Percentiles rank a stretch among this genome's conserved stretches.
Conservation (phyloP, 2,329 filamentous ascomycete species). For the Septoria petroselini region DNA sequence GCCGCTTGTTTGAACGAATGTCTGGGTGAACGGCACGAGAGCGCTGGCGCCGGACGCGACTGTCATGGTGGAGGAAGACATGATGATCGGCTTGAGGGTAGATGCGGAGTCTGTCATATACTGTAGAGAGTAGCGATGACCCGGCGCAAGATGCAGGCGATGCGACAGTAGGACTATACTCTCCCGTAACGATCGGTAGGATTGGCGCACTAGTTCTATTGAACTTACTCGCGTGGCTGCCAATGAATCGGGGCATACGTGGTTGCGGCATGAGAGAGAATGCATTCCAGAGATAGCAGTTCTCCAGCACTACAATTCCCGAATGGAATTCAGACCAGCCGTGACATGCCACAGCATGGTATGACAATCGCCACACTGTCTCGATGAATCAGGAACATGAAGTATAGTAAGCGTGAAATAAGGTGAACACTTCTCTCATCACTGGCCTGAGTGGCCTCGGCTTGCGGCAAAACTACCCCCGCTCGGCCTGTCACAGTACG, state of each 20-base stretch:
- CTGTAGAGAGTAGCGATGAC: background rate
- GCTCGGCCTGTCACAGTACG: constrained; percentile 3
- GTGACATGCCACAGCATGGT: background rate
- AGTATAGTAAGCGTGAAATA: constrained; percentile 4
- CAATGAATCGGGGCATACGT: constrained; percentile 6
- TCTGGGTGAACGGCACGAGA: constrained; percentile 31
- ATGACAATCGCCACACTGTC: background rate
- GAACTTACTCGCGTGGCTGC: constrained; percentile 11
- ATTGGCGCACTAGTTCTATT: constrained; percentile 9
- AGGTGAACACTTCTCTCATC: constrained; percentile 3
- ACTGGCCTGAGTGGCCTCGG: no score
- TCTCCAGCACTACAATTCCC: no score
- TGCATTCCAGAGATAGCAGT: no score
- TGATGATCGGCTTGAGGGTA: background rate
- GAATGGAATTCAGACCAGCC: background rate
- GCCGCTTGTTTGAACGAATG: constrained; percentile 14
- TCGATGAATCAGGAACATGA: background rate
- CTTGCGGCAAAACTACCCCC: constrained; percentile 12
- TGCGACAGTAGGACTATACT: constrained; percentile 12
- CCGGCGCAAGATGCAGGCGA: background rate
- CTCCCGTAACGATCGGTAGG: constrained; percentile 1
- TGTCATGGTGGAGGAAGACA: constrained; percentile 11
- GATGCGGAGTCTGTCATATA: background rate
- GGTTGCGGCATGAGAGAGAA: background rate
- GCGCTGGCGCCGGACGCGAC: constrained; percentile 21